Evolutionary conservation across 768 basidiomycete species (phyloP).

Genomic region (Hygrophorus russula): DNA sequence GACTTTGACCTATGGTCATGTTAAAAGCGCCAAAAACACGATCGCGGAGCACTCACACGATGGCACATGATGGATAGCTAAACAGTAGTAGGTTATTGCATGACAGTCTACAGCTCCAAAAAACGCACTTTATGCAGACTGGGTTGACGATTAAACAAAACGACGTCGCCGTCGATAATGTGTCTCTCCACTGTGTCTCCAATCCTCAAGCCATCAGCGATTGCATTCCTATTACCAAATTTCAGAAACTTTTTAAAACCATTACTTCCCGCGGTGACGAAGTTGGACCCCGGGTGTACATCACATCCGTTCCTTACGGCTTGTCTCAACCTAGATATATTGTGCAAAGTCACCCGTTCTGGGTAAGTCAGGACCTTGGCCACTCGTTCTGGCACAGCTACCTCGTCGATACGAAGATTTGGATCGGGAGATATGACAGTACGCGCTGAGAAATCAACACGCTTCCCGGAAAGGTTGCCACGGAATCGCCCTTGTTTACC

Average conservation of each 20-base stretch:
- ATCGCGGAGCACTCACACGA: conserved; percentile 38
- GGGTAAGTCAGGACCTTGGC: conserved; percentile 95
- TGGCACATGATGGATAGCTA: conserved; percentile 99
- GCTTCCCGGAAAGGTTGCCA: conserved; percentile 96
- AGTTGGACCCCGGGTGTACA: conserved; percentile 92
- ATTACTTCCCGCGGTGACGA: conserved; percentile 70
- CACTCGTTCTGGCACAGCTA: conserved; percentile 92
- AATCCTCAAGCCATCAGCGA: conserved; percentile 72
- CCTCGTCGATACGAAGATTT: conserved; percentile 97
- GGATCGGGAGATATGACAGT: conserved; percentile 99
- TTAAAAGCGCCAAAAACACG: not conserved
- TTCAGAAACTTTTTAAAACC: conserved; percentile 71
- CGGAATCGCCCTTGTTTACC: conserved; percentile 99
- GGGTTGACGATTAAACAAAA: conserved; percentile 97
- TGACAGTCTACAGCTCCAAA: conserved; percentile 1
- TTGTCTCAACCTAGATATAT: conserved; percentile 62
- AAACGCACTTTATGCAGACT: conserved; percentile 80
- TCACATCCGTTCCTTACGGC: conserved; percentile 86
- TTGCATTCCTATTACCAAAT: conserved; percentile 70
- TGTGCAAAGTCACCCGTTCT: conserved; percentile 87
- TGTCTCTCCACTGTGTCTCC: conserved; percentile 96
- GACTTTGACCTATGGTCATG: conserved; percentile 55
- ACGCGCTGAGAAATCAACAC: conserved; percentile 96
- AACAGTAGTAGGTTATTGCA: conserved; percentile 3
- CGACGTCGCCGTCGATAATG: conserved; percentile 89